Base-by-base conservation (phyloP, 805 yeast species). In the Saccharomyces cerevisiae region DNA sequence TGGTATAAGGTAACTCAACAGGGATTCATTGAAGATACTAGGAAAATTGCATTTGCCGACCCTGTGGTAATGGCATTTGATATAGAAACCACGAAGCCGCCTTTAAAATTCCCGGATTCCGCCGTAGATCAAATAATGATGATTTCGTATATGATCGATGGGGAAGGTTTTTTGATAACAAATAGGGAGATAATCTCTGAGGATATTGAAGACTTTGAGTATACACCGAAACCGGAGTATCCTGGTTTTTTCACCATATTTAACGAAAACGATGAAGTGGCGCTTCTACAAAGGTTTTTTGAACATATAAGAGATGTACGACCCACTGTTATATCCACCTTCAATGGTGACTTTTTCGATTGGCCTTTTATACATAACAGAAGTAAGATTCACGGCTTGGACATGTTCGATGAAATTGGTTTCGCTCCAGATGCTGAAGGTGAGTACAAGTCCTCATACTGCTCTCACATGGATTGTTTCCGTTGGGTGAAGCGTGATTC, bases 101-200 rank as follows among this genome's bases (percentile, higher is more conserved):
- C 98, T 1, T 77, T 94, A 56, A 95, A 94, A 68, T 94, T 94
- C 61, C 99, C 99, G 0, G 99, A 89, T 63, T 80, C 97, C 5
- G 76, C 85, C 10, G 78, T 87, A 5, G 99, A 94, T 72, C 95
- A 89, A 70, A 80, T 94, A 46, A 94, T 94, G 97, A 95, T 95
- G 99, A 94, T 94, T 51, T 95, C 99, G 2, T 94, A 94, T 68
- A 95, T 95, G 99, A 91, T 94, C 57, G 99, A 94, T 67, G 99
- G 98, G 10, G 96, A 89, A 62, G 99, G 99, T 41, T 94, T 75
- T 66, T 74, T 94, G 43, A 95, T 94, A 56, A 94, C 98, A 9
- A 94, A 94, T 67, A 76, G 99, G 62, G 97, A 91, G 61, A 89
- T 94, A 62, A 91, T 94, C 41, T 84, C 96, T 6, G 88, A 89